A percentile compares a stretch with the other conserved stretches of the same genome.
These are phyloP conservation scores for Colletotrichum scovillei DNA, from an alignment of 2,329 filamentous ascomycete species.

Conservation along the genomic window DNA sequence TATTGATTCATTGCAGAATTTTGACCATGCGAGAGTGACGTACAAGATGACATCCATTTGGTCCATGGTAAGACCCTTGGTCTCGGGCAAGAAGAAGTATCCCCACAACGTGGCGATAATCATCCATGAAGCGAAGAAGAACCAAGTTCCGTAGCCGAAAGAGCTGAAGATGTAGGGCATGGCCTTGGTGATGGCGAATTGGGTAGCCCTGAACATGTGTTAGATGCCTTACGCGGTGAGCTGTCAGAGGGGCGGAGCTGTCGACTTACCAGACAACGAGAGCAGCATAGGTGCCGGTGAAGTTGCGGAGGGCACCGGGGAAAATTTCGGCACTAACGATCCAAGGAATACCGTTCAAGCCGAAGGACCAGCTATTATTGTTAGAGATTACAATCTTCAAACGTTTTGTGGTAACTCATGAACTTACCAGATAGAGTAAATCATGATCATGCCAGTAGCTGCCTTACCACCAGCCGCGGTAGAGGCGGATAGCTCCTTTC, in stretches of 20 bases:
- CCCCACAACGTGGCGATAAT: slow-evolving; percentile 59
- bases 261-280: slow-evolving; percentile 35
- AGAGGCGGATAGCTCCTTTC: slow-evolving; percentile 52
- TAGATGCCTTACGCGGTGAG: background rate
- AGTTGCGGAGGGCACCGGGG: slow-evolving; percentile 53
- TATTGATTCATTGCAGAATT: background rate
- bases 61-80: slow-evolving; percentile 65
- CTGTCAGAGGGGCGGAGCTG: background rate
- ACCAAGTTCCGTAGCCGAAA: slow-evolving; percentile 63
- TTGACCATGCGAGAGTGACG: background rate
- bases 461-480: slow-evolving; percentile 60
- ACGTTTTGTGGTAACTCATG: no score
- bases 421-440: slow-evolving; percentile 63
- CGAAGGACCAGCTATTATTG: slow-evolving; percentile 51
- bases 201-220: slow-evolving; percentile 49
- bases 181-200: slow-evolving; percentile 56
- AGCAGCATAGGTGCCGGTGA: slow-evolving; percentile 54
- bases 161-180: slow-evolving; percentile 56
- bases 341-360: slow-evolving; percentile 58
- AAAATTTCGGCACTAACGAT: slow-evolving; percentile 58
- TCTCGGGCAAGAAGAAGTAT: slow-evolving; percentile 65
- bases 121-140: slow-evolving; percentile 66
- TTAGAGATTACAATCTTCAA: no score
- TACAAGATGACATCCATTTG: slow-evolving; percentile 55
- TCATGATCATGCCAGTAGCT: slow-evolving; percentile 65